Evolutionary conservation across 768 basidiomycete genomes (phyloP), one percentile per base, ranked within the genome.

Genomic region (Gymnopilus junonius): DNA sequence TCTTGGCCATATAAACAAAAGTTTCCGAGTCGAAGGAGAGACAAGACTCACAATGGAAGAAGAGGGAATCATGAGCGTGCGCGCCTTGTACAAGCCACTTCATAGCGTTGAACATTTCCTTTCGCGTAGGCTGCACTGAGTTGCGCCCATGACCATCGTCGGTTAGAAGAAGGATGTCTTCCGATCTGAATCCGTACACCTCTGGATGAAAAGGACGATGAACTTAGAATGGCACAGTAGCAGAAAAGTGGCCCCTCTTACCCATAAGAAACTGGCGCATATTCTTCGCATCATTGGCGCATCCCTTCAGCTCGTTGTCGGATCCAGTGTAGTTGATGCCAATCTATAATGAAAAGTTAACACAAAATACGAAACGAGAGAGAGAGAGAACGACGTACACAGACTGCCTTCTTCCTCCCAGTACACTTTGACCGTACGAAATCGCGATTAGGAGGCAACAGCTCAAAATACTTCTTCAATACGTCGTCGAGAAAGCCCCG

Each of bases 391-490:
- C 48, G 21, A 75, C 92, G 71, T 73, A 94, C 92, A 65, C 91
- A 91, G 20, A 97, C 79, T 0, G 94, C 95, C 75, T 92, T 95
- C 76, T 88, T 87, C 64, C 77, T 80, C n/a, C 94, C 92, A 1
- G 82, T 91, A 74, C 94, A 95, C 62, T 87, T 89, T 1, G 92
- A 93, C 69, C 89, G 91, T 62, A 85, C 83, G 76, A 91, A 92
- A 12, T 65, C 55, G 15, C 70, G 64, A 10, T 55, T 20, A 1
- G 64, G 62, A 3, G 68, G 68, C 1, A 69, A n/a, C 1, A 62
- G 27, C 54, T 65, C 56, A 25, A 69, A 59, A 31, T 67, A 67
- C 20, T 51, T 56, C 34, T 45, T 35, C 1, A 69, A 15, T 14
- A 27, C 46, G 12, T 67, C 65, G 32, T 67, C 68, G 11, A 67